These are phyloP conservation scores for Globisporangium abappressorium DNA, from an alignment of 352 stramenopile genomes.

Conservation along the genomic window DNA sequence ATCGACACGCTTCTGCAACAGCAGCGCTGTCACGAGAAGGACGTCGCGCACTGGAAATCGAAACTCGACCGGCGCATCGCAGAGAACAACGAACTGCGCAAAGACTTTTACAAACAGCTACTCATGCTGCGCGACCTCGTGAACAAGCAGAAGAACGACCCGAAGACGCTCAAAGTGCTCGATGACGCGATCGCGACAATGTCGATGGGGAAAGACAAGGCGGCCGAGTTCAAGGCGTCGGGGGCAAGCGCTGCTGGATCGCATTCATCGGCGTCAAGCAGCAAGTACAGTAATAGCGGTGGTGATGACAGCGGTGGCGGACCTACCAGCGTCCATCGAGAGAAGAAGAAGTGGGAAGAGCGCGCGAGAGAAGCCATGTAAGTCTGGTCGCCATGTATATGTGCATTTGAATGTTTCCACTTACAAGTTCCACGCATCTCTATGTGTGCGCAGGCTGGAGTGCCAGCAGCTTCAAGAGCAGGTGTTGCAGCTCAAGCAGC, in stretches of 20 bases:
- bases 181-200: constrained; percentile 51
- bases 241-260: neutral
- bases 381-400: neutral
- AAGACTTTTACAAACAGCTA: constrained; percentile 71
- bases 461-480: constrained; percentile 52
- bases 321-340: constrained; percentile 26
- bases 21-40: constrained; percentile 25
- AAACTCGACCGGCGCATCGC: constrained; percentile 62
- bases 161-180: constrained; percentile 39
- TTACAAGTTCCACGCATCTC: neutral
- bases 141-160: constrained; percentile 48
- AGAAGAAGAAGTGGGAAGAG: constrained; percentile 72
- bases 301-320: neutral
- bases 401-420: constrained; percentile 2
- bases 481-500: constrained; percentile 37
- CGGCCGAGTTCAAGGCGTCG: constrained; percentile 7
- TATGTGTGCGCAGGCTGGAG: constrained; percentile 22
- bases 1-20: constrained; percentile 21
- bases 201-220: constrained; percentile 16
- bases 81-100: constrained; percentile 63
- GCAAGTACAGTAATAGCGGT: constrained; percentile 1
- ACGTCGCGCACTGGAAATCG: constrained; percentile 37
- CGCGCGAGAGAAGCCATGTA: constrained; percentile 46
- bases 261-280: neutral
- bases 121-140: constrained; percentile 71